Conservation (phyloP, 2,329 filamentous ascomycete genomes). For the Dothideomycetidae sp. region DNA sequence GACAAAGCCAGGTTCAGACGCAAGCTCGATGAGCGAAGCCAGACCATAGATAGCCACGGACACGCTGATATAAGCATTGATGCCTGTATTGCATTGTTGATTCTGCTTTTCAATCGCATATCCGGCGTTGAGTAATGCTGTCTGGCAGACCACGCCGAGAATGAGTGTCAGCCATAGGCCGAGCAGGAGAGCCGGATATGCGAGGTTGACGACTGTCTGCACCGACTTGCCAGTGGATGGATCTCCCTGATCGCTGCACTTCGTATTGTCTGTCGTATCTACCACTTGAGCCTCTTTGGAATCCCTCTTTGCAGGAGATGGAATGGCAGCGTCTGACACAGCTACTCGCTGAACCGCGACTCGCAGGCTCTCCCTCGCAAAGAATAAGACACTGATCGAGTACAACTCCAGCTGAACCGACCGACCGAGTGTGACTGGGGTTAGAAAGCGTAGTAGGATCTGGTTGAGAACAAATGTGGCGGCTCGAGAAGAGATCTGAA, state of each 20-base stretch:
- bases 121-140: slow-evolving; percentile 27
- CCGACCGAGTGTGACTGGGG: slow-evolving; percentile 69
- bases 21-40: slow-evolving; percentile 56
- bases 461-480: slow-evolving; percentile 90
- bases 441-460: slow-evolving; percentile 72
- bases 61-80: slow-evolving; percentile 49
- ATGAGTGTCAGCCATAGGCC: slow-evolving; percentile 50
- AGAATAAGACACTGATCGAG: slow-evolving; percentile 85
- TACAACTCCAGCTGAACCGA: slow-evolving; percentile 87
- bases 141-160: slow-evolving; percentile 53
- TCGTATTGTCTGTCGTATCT: not conserved
- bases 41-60: slow-evolving; percentile 41
- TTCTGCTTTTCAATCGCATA: slow-evolving; percentile 9
- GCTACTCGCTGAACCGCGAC: slow-evolving; percentile 72
- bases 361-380: slow-evolving; percentile 78
- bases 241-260: not conserved
- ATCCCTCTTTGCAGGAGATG: not conserved
- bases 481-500: slow-evolving; percentile 76
- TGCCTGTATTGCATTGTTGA: not conserved
- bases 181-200: slow-evolving; percentile 61
- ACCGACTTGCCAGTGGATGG: slow-evolving; percentile 27
- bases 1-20: slow-evolving; percentile 79
- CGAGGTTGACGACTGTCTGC: slow-evolving; percentile 77
- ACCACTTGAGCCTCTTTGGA: not conserved
- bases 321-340: slow-evolving; percentile 24